Conservation (phyloP, 441 rosid species). For the Mallotus japonicus region DNA sequence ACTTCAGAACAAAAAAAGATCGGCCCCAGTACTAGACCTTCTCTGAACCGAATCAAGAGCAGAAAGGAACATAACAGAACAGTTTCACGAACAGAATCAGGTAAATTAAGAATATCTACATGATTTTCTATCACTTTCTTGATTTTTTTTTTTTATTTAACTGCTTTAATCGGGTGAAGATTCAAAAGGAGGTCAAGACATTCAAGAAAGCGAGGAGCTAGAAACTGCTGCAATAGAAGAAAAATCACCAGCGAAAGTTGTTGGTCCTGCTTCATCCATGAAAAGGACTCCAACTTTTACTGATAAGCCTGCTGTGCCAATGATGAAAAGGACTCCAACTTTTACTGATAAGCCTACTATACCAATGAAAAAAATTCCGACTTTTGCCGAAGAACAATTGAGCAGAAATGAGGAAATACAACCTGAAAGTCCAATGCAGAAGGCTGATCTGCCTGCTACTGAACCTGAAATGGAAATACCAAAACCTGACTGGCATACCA, state of each 20-base stretch:
- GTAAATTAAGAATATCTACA: not conserved
- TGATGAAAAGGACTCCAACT: conserved; percentile 28
- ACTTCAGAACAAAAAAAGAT: conserved; percentile 23
- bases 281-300: conserved; percentile 25
- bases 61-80: conserved; percentile 28
- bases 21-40: conserved; percentile 17
- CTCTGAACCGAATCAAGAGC: conserved; percentile 32
- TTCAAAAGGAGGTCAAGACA: conserved; percentile 27
- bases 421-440: conserved; percentile 23
- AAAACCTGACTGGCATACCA: conserved; percentile 21
- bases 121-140: too few species aligned
- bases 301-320: conserved; percentile 23
- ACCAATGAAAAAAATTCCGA: conserved; percentile 26
- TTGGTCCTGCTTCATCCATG: conserved; percentile 26
- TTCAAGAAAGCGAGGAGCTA: conserved; percentile 18
- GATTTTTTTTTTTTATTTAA: too few species aligned
- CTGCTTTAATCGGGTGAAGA: conserved; percentile 30
- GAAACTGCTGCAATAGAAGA: conserved; percentile 27
- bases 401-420: conserved; percentile 20
- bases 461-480: conserved; percentile 29
- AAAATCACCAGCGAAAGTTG: conserved; percentile 14
- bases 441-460: conserved; percentile 21
- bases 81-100: conserved; percentile 29
- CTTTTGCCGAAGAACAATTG: conserved; percentile 6
- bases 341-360: conserved; percentile 25